Percentiles rank a stretch among this genome's conserved stretches.
phyloP scores from a whole-genome alignment of 2,329 filamentous ascomycete species.

The Xylaria sp. region DNA sequence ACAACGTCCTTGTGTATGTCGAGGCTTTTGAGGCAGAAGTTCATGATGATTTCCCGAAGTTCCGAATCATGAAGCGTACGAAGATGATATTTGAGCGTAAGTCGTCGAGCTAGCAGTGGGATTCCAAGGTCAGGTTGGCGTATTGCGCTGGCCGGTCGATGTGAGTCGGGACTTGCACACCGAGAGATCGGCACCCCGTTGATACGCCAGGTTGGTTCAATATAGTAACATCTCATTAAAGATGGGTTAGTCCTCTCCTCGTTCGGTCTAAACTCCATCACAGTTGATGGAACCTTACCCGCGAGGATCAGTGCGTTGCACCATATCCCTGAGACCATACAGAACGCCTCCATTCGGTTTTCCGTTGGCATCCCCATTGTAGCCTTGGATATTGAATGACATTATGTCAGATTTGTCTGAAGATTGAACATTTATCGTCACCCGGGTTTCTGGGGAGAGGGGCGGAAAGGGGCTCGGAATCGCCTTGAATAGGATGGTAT shows the following conservation, averaged over 20 bases:
- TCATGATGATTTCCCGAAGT: slow-evolving; percentile 39
- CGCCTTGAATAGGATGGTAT: too few relatives aligned
- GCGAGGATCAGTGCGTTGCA: slow-evolving; percentile 32
- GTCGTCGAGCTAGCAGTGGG: neutral
- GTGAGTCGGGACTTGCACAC: neutral
- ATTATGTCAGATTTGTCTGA: slow-evolving; percentile 6
- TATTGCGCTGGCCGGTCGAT: neutral
- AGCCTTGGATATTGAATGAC: slow-evolving; percentile 14
- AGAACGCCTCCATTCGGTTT: slow-evolving; percentile 18
- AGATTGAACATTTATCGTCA: neutral
- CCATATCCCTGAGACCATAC: slow-evolving; percentile 20
- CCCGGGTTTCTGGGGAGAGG: slow-evolving; percentile 7
- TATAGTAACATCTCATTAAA: slow-evolving; percentile 29
- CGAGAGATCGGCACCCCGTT: slow-evolving; percentile 29
- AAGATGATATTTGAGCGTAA: slow-evolving; percentile 18
- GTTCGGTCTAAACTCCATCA: too few relatives aligned
- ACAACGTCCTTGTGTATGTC: slow-evolving; percentile 35
- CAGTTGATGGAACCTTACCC: slow-evolving; percentile 14
- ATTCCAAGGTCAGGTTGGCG: neutral
- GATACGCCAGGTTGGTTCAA: slow-evolving; percentile 39
- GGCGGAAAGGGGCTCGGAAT: too few relatives aligned
- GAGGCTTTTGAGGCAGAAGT: slow-evolving; percentile 29
- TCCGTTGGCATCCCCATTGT: neutral
- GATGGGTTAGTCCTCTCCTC: neutral
- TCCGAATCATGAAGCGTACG: slow-evolving; percentile 22